Evolutionary conservation across 176 grass and related monocot species (phyloP).

Genomic region (Triticum urartu): DNA sequence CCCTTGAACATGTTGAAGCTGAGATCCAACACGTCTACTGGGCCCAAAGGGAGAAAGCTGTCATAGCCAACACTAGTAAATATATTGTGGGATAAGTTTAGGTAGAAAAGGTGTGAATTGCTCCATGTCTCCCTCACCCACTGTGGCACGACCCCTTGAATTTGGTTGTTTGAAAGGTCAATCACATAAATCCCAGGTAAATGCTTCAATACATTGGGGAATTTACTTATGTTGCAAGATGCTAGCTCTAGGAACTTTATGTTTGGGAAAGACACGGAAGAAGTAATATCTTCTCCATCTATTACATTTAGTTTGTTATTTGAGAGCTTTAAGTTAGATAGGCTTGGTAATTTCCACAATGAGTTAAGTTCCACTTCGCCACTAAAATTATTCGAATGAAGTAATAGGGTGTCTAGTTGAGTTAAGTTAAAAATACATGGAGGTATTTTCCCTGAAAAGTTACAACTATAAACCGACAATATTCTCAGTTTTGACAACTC

Average conservation of each 20-base stretch:
- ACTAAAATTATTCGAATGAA: conserved; percentile 43
- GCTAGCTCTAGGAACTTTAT: background rate
- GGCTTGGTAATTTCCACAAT: conserved; percentile 31
- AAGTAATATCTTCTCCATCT: conserved; percentile 32
- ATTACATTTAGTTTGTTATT: conserved; percentile 39
- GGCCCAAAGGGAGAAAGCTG: background rate
- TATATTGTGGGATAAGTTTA: conserved; percentile 56
- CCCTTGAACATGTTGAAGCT: conserved; percentile 24
- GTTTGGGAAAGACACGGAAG: background rate
- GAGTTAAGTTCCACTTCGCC: conserved; percentile 35
- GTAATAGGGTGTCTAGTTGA: conserved; percentile 17
- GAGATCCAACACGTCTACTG: background rate
- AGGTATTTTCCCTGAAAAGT: conserved; percentile 30
- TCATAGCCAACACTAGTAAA: conserved; percentile 35
- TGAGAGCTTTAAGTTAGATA: conserved; percentile 27
- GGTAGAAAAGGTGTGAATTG: background rate
- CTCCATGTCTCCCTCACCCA: conserved; percentile 40
- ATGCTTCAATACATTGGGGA: conserved; percentile 36
- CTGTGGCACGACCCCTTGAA: conserved; percentile 36
- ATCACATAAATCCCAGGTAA: conserved; percentile 11
- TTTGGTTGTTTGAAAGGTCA: conserved; percentile 66
- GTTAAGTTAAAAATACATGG: conserved; percentile 33
- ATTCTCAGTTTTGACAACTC: conserved; percentile 19
- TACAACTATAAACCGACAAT: background rate
- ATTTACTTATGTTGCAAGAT: conserved; percentile 41